Percentiles rank a stretch among this genome's conserved stretches.
These are phyloP conservation scores for Caryocar brasiliense DNA, from an alignment of 441 rosid genomes.

Conservation along the genomic window DNA sequence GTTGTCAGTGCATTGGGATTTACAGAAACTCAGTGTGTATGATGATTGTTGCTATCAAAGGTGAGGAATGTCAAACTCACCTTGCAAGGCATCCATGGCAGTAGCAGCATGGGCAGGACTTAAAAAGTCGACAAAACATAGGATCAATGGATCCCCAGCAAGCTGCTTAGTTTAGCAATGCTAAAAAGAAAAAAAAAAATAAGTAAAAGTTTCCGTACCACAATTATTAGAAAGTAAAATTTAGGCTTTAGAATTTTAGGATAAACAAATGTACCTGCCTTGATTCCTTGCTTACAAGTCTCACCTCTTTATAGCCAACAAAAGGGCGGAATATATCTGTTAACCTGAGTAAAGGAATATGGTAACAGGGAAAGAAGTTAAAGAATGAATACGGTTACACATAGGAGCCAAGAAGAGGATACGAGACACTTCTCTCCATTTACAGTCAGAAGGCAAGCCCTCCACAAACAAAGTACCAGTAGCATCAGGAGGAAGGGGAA, in stretches of 20 bases:
- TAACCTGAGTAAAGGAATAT: constrained; percentile 24
- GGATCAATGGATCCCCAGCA: constrained; percentile 42
- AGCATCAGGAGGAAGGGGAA: constrained; percentile 54
- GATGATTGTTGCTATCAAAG: no score
- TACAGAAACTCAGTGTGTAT: no score
- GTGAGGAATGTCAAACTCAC: constrained; percentile 23
- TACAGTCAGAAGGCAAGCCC: constrained; percentile 51
- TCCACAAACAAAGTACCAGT: constrained; percentile 51
- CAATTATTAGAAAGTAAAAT: no score
- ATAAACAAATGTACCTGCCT: constrained; percentile 34
- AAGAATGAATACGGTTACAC: constrained; percentile 2
- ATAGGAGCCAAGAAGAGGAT: constrained; percentile 27
- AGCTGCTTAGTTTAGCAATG: constrained; percentile 27
- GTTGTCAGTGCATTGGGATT: no score
- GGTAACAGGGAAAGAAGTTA: not conserved
- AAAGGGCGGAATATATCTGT: constrained; percentile 62
- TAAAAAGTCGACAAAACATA: constrained; percentile 59
- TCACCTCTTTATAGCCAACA: constrained; percentile 63
- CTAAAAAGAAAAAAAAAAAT: no score
- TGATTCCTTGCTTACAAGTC: constrained; percentile 58
- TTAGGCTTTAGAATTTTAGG: no score
- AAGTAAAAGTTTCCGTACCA: no score
- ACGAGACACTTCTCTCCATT: constrained; percentile 56
- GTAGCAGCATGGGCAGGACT: constrained; percentile 66
- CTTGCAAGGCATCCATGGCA: constrained; percentile 61